Percentiles rank a stretch among this genome's conserved stretches.
Evolutionary conservation across 176 grass and related monocot genomes (phyloP).

Genomic region (Stipa capillata): DNA sequence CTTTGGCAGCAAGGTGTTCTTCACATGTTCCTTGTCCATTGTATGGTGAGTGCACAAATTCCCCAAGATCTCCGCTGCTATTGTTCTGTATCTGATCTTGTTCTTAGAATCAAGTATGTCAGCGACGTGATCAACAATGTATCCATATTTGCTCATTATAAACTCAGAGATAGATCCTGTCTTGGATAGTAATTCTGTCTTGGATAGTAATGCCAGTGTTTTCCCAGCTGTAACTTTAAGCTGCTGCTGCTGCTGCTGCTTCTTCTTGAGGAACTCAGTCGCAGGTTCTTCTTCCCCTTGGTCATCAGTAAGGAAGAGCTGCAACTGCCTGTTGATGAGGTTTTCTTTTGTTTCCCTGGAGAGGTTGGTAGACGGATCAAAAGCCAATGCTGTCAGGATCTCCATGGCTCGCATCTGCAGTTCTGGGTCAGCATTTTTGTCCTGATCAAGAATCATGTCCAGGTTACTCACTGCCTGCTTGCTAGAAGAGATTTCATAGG

Average conservation of each 20-base stretch:
- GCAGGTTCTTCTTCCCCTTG: background rate
- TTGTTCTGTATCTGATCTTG: background rate
- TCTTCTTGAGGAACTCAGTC: too few species aligned
- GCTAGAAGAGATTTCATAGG: background rate
- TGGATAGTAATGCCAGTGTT: background rate
- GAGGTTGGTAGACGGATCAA: background rate
- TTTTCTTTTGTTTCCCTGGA: background rate
- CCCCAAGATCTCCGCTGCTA: background rate
- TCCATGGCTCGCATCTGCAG: background rate
- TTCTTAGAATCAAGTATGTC: background rate
- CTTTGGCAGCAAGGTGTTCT: background rate
- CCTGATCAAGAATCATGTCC: background rate
- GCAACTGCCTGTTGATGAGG: background rate
- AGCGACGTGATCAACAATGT: background rate
- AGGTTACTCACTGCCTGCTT: background rate
- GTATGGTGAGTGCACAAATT: background rate
- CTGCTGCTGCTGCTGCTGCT: too few species aligned
- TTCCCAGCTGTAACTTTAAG: background rate
- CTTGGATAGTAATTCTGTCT: background rate
- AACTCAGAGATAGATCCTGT: background rate
- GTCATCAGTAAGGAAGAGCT: background rate
- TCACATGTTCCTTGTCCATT: background rate
- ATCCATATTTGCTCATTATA: background rate
- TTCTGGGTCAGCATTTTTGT: background rate
- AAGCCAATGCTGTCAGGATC: conserved; percentile 1